Conservation (phyloP, 1,284 basidiomycete genomes). For the Trametes pubescens region DNA sequence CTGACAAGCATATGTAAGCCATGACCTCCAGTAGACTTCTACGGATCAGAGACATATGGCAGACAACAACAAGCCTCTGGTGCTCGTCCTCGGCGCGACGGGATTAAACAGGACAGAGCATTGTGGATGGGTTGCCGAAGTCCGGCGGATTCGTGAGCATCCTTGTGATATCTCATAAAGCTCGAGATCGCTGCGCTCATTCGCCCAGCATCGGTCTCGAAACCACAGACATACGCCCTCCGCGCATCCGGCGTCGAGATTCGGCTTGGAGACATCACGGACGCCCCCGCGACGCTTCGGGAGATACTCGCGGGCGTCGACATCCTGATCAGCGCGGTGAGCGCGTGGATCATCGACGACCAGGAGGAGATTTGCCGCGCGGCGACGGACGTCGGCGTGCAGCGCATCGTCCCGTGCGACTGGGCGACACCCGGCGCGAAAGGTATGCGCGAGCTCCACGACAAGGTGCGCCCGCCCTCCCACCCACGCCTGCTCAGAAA, state of each 20-base stretch:
- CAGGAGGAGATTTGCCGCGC: slow-evolving; percentile 33
- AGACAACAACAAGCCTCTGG: slow-evolving; percentile 17
- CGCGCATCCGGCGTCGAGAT: slow-evolving; percentile 27
- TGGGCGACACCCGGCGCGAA: slow-evolving; percentile 21
- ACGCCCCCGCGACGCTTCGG: slow-evolving; percentile 24
- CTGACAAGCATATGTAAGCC: too few species aligned
- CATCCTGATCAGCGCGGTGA: slow-evolving; percentile 28
- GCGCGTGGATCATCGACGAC: slow-evolving; percentile 11
- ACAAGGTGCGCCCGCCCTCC: slow-evolving; percentile 18
- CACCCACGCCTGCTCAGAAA: too few species aligned
- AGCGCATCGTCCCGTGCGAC: slow-evolving; percentile 30
- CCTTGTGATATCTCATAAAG: neutral
- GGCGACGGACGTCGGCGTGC: slow-evolving; percentile 29
- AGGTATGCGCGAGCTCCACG: slow-evolving; percentile 21
- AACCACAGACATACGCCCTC: slow-evolving; percentile 20
- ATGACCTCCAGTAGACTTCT: too few species aligned
- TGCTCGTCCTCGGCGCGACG: slow-evolving; percentile 35
- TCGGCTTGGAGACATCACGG: slow-evolving; percentile 27
- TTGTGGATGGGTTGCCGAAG: slow-evolving; percentile 28
- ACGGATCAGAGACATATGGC: too few species aligned
- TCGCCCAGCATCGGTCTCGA: slow-evolving; percentile 22
- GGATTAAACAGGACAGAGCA: slow-evolving; percentile 30
- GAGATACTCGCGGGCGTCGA: slow-evolving; percentile 26
- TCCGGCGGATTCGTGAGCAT: slow-evolving; percentile 31
- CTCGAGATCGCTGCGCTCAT: slow-evolving; percentile 17